These are phyloP conservation scores for Ogataea saltuana DNA, from an alignment of 805 yeast species.

Conservation along the genomic window DNA sequence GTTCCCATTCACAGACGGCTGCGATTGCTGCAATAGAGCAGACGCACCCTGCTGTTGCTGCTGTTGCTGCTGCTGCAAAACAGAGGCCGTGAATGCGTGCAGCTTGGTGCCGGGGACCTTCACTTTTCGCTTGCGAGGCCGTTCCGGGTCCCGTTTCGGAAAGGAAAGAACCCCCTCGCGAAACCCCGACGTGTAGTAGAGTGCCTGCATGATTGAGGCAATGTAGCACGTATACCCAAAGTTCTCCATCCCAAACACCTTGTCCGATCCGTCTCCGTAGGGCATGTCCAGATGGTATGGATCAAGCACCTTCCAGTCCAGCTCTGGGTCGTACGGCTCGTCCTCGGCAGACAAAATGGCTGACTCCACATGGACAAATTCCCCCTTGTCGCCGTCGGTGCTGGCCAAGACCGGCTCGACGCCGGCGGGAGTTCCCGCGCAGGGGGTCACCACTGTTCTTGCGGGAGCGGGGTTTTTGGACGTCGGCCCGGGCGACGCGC, in stretches of 20 bases:
- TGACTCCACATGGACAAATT: conserved; percentile 23
- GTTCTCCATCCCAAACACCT: conserved; percentile 79
- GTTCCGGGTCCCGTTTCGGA: conserved; percentile 40
- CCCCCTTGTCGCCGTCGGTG: conserved; percentile 19
- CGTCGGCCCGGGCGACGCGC: background rate
- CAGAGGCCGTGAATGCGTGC: conserved; percentile 37
- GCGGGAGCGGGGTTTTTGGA: background rate
- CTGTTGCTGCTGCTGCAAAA: conserved; percentile 19
- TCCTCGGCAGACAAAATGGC: conserved; percentile 16
- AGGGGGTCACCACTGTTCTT: background rate
- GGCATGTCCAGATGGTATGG: conserved; percentile 35
- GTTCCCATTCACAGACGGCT: conserved; percentile 4
- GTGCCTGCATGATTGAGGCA: conserved; percentile 87
- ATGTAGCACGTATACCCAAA: conserved; percentile 94
- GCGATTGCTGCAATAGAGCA: background rate
- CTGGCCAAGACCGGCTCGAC: background rate
- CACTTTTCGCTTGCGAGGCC: conserved; percentile 40
- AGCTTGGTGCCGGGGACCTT: conserved; percentile 43
- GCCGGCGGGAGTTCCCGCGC: background rate
- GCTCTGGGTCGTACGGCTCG: conserved; percentile 26
- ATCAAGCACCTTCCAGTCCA: conserved; percentile 27
- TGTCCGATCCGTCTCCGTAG: conserved; percentile 67
- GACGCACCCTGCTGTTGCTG: conserved; percentile 1
- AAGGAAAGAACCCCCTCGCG: conserved; percentile 54
- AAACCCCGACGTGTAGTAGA: conserved; percentile 72